Evolutionary conservation across 768 basidiomycete genomes (phyloP).

Genomic region (Russula earlei): DNA sequence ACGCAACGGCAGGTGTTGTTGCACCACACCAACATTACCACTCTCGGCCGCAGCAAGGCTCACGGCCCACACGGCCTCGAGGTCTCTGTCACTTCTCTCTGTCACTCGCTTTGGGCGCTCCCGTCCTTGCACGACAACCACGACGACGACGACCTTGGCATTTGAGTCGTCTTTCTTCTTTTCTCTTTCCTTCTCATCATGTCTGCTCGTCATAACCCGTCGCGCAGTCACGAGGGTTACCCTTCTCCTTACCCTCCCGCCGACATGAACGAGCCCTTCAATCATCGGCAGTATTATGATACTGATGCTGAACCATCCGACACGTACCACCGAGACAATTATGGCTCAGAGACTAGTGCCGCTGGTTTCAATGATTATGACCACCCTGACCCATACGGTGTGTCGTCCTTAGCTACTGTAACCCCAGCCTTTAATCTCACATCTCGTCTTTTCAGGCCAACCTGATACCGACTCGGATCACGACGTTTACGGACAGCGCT

Average conservation of each 20-base stretch:
- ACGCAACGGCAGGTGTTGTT: too few relatives aligned
- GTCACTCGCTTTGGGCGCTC: neutral
- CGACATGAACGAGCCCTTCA: slow-evolving; percentile 62
- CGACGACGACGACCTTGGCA: slow-evolving; percentile 3
- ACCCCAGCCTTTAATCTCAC: neutral
- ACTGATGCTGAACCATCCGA: slow-evolving; percentile 66
- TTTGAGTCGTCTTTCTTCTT: neutral
- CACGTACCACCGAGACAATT: slow-evolving; percentile 55
- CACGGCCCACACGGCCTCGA: neutral
- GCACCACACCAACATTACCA: too few relatives aligned
- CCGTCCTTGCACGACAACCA: slow-evolving; percentile 1
- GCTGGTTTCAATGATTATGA: slow-evolving; percentile 50
- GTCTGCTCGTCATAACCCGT: slow-evolving; percentile 50
- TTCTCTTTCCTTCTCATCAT: slow-evolving; percentile 8
- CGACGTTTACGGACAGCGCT: slow-evolving; percentile 59
- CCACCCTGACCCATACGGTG: slow-evolving; percentile 46
- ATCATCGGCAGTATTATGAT: slow-evolving; percentile 47
- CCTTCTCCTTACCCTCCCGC: slow-evolving; percentile 49
- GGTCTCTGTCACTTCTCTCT: neutral
- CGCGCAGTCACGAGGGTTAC: slow-evolving; percentile 49
- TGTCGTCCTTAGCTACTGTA: neutral
- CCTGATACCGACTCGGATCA: slow-evolving; percentile 82
- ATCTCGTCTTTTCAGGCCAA: slow-evolving; percentile 37
- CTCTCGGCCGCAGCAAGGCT: neutral
- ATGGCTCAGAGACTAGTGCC: slow-evolving; percentile 61